phyloP scores from a whole-genome alignment of 768 basidiomycete genomes.

The Chiua virens region DNA sequence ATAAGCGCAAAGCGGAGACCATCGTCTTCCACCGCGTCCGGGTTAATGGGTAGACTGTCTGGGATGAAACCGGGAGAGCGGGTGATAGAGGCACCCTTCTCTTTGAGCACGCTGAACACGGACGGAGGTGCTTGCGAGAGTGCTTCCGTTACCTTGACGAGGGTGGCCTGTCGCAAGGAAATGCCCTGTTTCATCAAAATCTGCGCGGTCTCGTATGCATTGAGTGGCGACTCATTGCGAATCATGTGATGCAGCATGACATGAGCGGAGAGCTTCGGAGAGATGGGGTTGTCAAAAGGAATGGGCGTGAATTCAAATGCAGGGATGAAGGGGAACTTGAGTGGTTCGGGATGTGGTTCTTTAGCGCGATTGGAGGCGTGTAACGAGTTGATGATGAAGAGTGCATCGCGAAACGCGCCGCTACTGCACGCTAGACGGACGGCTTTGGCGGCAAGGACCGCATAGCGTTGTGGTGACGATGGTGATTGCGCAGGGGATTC shows the following conservation, averaged over 20 bases:
- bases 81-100: slow-evolving; percentile 18
- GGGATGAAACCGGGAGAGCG: slow-evolving; percentile 12
- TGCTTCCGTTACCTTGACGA: slow-evolving; percentile 40
- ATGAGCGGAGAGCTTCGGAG: slow-evolving; percentile 63
- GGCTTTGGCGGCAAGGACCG: slow-evolving; percentile 47
- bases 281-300: slow-evolving; percentile 49
- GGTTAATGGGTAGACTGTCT: slow-evolving; percentile 30
- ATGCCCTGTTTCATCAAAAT: slow-evolving; percentile 56
- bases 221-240: slow-evolving; percentile 45
- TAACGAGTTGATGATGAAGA: slow-evolving; percentile 58
- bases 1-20: slow-evolving; percentile 51
- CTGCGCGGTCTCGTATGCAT: slow-evolving; percentile 50
- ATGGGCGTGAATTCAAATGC: slow-evolving; percentile 40
- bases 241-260: slow-evolving; percentile 64
- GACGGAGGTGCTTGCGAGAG: slow-evolving; percentile 25
- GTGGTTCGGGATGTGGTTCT: not conserved
- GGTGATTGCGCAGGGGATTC: slow-evolving; percentile 1
- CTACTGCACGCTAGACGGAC: slow-evolving; percentile 46
- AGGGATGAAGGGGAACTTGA: slow-evolving; percentile 25
- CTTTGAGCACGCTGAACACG: slow-evolving; percentile 16
- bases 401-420: slow-evolving; percentile 50
- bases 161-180: slow-evolving; percentile 46
- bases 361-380: slow-evolving; percentile 36
- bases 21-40: slow-evolving; percentile 37
- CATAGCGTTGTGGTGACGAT: slow-evolving; percentile 3